Evolutionary conservation across 768 basidiomycete genomes (phyloP), one percentile per base, ranked within the genome.

Genomic region (Rhizopogon vulgaris): DNA sequence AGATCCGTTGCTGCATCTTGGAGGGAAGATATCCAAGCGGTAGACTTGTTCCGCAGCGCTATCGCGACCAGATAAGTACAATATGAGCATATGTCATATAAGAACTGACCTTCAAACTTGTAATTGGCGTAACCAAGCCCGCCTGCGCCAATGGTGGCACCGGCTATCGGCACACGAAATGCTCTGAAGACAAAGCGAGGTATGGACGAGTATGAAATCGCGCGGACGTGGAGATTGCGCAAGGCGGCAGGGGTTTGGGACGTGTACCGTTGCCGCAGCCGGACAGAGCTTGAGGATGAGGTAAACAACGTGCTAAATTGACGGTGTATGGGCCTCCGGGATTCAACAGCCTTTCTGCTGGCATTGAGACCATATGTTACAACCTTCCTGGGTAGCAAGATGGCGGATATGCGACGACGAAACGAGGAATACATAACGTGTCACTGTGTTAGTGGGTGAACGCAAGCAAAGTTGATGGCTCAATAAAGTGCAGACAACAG

Each of bases 101-200:
- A 34, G 50, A 32, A 69, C 78, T 58, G 55, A 92, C 94, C 91
- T 74, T 98, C 94, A 61, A 95, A 85, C 72, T 94, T 94, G 75
- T 95, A 95, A 67, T 95, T 94, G 18, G 93, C 94, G 70, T 96
- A 98, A 4, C 90, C 91, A 52, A 95, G 72, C 0, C 91, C 86
- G 9, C 94, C 94, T 0, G 88, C 94, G 4, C 94, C 94, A 24
- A 94, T 80, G 1, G 91, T 91, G 34, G 85, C 87, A 6, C 88
- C 92, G 14, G 91, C 93, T 53, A 92, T 78, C 25, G 94, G 94
- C 1, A 96, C 83, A 47, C 87, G 77, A 62, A 96, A 93, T 0
- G 93, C 93, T 41, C 91, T 78, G 0, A 86, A 83, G 41, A 95
- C 81, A 57, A 95, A 89, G 57, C 84, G 76, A n/a, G 94, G 94